A percentile compares a stretch with the other conserved stretches of the same genome.
Evolutionary conservation across 2,329 filamentous ascomycete genomes (phyloP).

Genomic region (Fusarium sp.): DNA sequence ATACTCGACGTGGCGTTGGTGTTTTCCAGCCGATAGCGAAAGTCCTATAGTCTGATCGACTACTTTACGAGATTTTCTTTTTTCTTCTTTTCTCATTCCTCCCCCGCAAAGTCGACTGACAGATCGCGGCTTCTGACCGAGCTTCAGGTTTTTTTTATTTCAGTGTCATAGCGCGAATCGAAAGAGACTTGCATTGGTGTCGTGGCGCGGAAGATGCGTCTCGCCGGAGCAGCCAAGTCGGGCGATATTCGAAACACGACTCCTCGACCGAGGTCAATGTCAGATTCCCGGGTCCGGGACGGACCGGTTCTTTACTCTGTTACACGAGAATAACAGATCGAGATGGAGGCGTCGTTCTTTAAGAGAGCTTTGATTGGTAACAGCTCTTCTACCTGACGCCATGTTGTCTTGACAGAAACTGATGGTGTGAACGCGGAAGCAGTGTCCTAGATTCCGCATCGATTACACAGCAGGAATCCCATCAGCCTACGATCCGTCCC

Average conservation of each 20-base stretch:
- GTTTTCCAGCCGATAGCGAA: conserved; percentile 7
- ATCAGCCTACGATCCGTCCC: not conserved
- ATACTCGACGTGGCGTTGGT: not conserved
- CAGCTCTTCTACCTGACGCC: not conserved
- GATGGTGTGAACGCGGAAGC: not conserved
- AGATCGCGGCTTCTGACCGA: conserved; percentile 14
- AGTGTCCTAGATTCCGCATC: not conserved
- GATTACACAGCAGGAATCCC: not conserved
- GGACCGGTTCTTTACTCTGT: conserved; percentile 4
- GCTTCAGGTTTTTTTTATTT: not conserved
- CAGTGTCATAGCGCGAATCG: not conserved
- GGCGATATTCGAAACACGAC: conserved; percentile 5
- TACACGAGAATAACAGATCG: not conserved
- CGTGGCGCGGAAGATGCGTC: not conserved
- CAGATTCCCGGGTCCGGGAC: not conserved
- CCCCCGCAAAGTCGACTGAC: not conserved
- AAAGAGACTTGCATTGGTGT: not conserved
- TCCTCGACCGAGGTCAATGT: not conserved
- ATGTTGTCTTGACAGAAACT: not conserved
- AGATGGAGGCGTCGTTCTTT: not conserved
- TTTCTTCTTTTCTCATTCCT: not conserved
- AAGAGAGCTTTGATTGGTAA: not conserved
- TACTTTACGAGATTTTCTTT: not conserved
- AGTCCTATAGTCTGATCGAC: not conserved
- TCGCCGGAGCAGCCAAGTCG: not conserved